Conservation (phyloP, 345 rosid species). For the Mallotus nudiflorus region DNA sequence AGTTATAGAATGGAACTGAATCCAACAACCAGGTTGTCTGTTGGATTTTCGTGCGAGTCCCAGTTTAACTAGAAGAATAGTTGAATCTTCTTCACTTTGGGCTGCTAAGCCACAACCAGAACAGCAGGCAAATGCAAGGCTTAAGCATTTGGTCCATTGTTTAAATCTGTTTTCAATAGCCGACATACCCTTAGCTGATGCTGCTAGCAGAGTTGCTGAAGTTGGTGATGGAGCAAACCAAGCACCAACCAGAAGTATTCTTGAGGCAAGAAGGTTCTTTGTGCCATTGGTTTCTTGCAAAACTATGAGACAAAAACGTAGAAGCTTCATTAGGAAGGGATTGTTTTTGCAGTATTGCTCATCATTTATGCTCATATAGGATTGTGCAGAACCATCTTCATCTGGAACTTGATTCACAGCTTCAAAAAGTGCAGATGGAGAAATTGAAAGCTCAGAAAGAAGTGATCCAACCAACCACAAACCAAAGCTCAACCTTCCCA, state of each 20-base stretch:
- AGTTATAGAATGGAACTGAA: constrained; percentile 78
- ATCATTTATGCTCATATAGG: constrained; percentile 42
- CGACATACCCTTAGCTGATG: constrained; percentile 72
- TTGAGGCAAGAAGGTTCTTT: constrained; percentile 59
- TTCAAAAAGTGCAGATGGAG: constrained; percentile 74
- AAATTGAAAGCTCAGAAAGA: constrained; percentile 67
- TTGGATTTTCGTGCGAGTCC: constrained; percentile 68
- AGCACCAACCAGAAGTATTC: constrained; percentile 83
- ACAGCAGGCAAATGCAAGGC: constrained; percentile 54
- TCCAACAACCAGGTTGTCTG: constrained; percentile 63
- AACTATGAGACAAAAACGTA: constrained; percentile 56
- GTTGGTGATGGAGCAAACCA: constrained; percentile 88
- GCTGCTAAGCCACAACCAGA: constrained; percentile 67
- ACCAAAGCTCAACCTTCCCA: constrained; percentile 76
- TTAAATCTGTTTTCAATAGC: constrained; percentile 47
- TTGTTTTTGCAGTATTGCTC: constrained; percentile 73
- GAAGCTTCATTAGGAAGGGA: constrained; percentile 61
- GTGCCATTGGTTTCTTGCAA: constrained; percentile 64
- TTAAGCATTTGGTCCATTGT: constrained; percentile 63
- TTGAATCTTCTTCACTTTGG: constrained; percentile 79
- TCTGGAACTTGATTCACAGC: constrained; percentile 63
- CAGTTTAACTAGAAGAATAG: constrained; percentile 60
- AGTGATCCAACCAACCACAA: constrained; percentile 71
- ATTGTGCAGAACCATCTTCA: constrained; percentile 48
- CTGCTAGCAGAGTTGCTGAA: constrained; percentile 52